Percentiles rank a stretch among this genome's conserved stretches.
phyloP scores from a whole-genome alignment of 306 rosid species.

The Acmispon strigosus region DNA sequence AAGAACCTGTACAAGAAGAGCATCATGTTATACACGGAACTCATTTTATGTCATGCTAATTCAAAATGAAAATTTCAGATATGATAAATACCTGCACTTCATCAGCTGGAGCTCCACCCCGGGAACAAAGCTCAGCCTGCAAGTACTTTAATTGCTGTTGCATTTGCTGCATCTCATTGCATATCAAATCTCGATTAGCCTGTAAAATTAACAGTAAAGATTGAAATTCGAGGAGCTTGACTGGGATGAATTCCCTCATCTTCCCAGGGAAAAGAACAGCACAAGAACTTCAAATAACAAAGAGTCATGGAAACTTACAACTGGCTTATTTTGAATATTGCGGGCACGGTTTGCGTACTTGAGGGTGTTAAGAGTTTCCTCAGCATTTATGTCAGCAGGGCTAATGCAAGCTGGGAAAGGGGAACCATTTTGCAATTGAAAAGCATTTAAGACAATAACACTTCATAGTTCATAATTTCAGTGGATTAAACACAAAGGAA shows the following conservation, averaged over 20 bases:
- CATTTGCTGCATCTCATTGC: slow-evolving; percentile 81
- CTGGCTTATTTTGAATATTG: slow-evolving; percentile 81
- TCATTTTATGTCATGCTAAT: not conserved
- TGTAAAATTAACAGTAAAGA: slow-evolving; percentile 25
- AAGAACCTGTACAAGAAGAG: slow-evolving; percentile 43
- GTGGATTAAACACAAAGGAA: slow-evolving; percentile 1
- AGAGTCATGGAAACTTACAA: slow-evolving; percentile 46
- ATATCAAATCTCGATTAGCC: slow-evolving; percentile 74
- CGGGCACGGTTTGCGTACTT: slow-evolving; percentile 93
- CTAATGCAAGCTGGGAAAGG: slow-evolving; percentile 68
- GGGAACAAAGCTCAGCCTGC: slow-evolving; percentile 74
- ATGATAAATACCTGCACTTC: slow-evolving; percentile 56
- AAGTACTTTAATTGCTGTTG: slow-evolving; percentile 63
- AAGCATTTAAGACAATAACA: slow-evolving; percentile 22
- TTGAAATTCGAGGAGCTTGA: slow-evolving; percentile 21
- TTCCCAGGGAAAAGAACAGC: not conserved
- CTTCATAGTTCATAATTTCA: slow-evolving; percentile 5
- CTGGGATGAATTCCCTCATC: not conserved
- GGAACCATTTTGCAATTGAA: slow-evolving; percentile 21
- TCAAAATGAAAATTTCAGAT: slow-evolving; percentile 1
- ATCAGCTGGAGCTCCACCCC: slow-evolving; percentile 46
- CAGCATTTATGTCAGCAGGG: slow-evolving; percentile 78
- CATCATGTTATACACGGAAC: slow-evolving; percentile 16
- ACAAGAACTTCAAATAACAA: slow-evolving; percentile 7
- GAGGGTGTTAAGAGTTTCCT: slow-evolving; percentile 79